A percentile compares a stretch with the other conserved stretches of the same genome.
phyloP scores from a whole-genome alignment of 2,329 filamentous ascomycete species.

The Pseudogymnoascus sp. region DNA sequence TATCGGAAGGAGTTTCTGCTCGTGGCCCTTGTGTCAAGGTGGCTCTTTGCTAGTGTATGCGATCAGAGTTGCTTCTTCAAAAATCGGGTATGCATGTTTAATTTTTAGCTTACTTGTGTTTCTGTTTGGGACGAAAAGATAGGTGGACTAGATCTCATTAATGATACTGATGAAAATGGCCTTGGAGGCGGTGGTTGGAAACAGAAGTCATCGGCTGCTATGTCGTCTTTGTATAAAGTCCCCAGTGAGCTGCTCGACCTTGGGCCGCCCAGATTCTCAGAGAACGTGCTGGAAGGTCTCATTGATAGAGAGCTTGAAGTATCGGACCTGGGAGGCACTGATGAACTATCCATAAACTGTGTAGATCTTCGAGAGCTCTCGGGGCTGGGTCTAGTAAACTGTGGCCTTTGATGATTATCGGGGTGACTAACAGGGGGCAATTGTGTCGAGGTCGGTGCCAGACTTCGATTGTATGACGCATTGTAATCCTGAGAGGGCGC shows the following conservation, averaged over 20 bases:
- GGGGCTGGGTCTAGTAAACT: neutral
- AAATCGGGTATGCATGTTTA: neutral
- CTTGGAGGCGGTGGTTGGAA: slow-evolving; percentile 15
- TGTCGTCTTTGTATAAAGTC: neutral
- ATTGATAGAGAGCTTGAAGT: neutral
- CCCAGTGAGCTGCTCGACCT: neutral
- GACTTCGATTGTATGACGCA: neutral
- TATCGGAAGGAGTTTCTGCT: neutral
- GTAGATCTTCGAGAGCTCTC: neutral
- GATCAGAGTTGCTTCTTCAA: neutral
- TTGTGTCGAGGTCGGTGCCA: neutral
- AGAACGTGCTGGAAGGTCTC: neutral
- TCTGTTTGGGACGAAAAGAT: slow-evolving; percentile 17
- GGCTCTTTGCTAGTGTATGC: neutral
- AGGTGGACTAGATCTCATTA: neutral
- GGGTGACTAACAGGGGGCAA: neutral
- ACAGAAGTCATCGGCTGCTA: neutral
- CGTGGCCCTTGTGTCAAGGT: neutral
- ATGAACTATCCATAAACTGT: neutral
- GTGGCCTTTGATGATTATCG: neutral
- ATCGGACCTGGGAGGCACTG: neutral
- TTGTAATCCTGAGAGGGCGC: neutral
- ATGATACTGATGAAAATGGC: neutral
- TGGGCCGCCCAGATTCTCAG: neutral
- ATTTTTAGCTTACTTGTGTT: slow-evolving; percentile 14